These are phyloP conservation scores for Elongisporangium anandrum DNA, from an alignment of 352 stramenopile species.

Conservation along the genomic window DNA sequence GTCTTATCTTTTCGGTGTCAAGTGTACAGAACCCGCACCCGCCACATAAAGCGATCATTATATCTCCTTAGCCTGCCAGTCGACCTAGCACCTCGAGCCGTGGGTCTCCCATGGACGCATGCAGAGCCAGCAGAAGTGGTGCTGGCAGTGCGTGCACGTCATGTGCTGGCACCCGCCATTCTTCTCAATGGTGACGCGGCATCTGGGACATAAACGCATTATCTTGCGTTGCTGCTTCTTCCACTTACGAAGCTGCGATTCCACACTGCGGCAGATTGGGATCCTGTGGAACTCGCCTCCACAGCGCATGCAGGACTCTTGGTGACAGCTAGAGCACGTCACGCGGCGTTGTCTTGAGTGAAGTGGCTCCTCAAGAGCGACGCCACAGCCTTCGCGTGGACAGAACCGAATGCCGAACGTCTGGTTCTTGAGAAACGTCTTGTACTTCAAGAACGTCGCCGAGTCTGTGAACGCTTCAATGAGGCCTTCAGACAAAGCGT, in stretches of 20 bases:
- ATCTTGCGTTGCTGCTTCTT: constrained; percentile 32
- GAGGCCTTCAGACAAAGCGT: constrained; percentile 38
- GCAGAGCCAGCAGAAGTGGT: constrained; percentile 11
- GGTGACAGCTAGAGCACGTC: constrained; percentile 34
- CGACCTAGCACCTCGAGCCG: too few relatives aligned
- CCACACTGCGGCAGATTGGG: constrained; percentile 45
- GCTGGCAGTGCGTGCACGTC: constrained; percentile 10
- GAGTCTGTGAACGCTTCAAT: constrained; percentile 46
- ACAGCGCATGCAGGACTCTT: constrained; percentile 70
- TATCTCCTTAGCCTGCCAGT: too few relatives aligned
- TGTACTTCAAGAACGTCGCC: constrained; percentile 53
- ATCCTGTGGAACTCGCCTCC: constrained; percentile 53
- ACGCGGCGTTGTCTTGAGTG: constrained; percentile 36
- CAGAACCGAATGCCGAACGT: constrained; percentile 66
- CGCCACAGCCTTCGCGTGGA: constrained; percentile 53
- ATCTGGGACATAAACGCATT: constrained; percentile 6
- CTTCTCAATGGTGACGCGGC: constrained; percentile 8
- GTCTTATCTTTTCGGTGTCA: too few relatives aligned
- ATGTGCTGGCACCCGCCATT: constrained; percentile 16
- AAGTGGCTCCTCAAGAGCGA: constrained; percentile 47
- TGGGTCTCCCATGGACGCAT: constrained; percentile 1
- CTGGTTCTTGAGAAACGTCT: constrained; percentile 60
- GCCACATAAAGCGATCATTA: too few relatives aligned
- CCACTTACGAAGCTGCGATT: constrained; percentile 64
- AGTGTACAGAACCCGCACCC: too few relatives aligned